Evolutionary conservation across 2,329 filamentous ascomycete genomes (phyloP).

Genomic region (Beauveria brongniartii): DNA sequence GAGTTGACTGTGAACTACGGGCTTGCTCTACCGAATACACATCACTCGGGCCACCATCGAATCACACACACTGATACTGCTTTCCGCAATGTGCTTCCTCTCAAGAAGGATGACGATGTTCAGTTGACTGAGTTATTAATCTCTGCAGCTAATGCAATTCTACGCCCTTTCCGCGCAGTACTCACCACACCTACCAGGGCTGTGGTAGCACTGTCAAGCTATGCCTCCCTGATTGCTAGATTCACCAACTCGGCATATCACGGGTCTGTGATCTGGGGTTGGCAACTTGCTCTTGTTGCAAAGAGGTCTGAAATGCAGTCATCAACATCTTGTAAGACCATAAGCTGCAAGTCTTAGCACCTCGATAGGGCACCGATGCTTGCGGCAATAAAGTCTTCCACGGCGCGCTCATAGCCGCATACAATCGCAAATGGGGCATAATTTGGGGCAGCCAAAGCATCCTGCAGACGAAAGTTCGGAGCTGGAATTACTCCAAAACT

Average conservation of each 20-base stretch:
- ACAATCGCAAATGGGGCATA: constrained; percentile 52
- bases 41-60: constrained; percentile 37
- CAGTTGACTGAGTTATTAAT: constrained; percentile 50
- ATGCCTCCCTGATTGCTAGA: constrained; percentile 37
- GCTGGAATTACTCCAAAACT: constrained; percentile 40
- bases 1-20: constrained; percentile 42
- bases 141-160: constrained; percentile 48
- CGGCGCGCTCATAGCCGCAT: constrained; percentile 35
- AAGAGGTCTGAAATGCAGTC: constrained; percentile 51
- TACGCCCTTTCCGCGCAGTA: constrained; percentile 50
- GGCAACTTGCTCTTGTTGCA: constrained; percentile 58
- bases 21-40: constrained; percentile 45
- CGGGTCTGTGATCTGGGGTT: constrained; percentile 57
- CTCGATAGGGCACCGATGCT: constrained; percentile 33
- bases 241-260: constrained; percentile 52
- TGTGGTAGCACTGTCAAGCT: constrained; percentile 46
- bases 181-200: constrained; percentile 48
- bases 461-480: constrained; percentile 54
- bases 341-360: not conserved
- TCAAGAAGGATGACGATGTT: constrained; percentile 40
- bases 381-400: constrained; percentile 38
- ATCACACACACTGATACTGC: constrained; percentile 58
- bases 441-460: constrained; percentile 46
- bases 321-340: constrained; percentile 33
- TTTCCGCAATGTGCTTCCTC: constrained; percentile 53